A percentile compares a stretch with the other conserved stretches of the same genome.
Conservation (phyloP, 2,329 filamentous ascomycete species). For the Botrytis deweyae region DNA sequence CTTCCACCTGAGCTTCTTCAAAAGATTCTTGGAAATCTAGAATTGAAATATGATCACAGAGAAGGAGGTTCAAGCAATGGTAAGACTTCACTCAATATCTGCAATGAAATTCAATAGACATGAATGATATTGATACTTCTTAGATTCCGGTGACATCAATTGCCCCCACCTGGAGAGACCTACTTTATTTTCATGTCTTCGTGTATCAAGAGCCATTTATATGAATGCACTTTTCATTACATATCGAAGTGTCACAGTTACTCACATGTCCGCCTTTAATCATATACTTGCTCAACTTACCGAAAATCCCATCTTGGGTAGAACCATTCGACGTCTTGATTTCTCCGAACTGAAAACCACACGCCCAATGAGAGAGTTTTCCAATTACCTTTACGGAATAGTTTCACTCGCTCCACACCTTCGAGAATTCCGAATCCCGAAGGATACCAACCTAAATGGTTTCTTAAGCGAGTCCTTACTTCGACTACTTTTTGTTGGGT, state of each 20-base stretch:
- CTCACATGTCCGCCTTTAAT: conserved; percentile 75
- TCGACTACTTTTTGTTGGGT: conserved; percentile 42
- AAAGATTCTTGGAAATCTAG: conserved; percentile 44
- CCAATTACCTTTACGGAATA: conserved; percentile 10
- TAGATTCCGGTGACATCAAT: conserved; percentile 1
- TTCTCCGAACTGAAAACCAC: conserved; percentile 15
- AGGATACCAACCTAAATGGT: conserved; percentile 43
- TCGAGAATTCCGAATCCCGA: conserved; percentile 65
- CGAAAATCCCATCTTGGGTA: conserved; percentile 64
- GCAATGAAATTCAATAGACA: not conserved
- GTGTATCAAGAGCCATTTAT: conserved; percentile 69
- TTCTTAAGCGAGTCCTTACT: conserved; percentile 41
- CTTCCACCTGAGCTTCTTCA: conserved; percentile 68
- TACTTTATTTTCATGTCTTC: conserved; percentile 69
- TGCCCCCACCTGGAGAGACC: conserved; percentile 58
- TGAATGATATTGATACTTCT: not conserved
- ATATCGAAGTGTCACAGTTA: conserved; percentile 75
- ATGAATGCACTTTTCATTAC: conserved; percentile 69
- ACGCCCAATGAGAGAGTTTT: conserved; percentile 8
- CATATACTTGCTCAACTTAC: conserved; percentile 58
- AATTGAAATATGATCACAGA: conserved; percentile 4
- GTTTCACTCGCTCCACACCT: conserved; percentile 45
- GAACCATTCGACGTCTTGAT: conserved; percentile 72
- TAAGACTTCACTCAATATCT: not conserved
- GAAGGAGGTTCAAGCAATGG: conserved; percentile 8